These are phyloP conservation scores for Calamus simplicifolius DNA, from an alignment of 176 grass and related monocot genomes.

Conservation along the genomic window DNA sequence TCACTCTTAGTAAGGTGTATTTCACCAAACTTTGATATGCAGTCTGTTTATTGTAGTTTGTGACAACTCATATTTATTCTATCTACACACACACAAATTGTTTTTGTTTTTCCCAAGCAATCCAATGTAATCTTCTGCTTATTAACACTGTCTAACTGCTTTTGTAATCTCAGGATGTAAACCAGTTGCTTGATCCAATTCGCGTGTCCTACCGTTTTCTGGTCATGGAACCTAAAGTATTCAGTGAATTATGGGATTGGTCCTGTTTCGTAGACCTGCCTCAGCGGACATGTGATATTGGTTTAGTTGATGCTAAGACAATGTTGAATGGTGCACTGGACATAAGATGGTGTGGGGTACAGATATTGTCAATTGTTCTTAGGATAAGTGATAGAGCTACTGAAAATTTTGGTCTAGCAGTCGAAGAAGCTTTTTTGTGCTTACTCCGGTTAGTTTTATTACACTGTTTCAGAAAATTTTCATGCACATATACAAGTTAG, in stretches of 20 bases:
- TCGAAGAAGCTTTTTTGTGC: slow-evolving; percentile 63
- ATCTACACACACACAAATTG: no score
- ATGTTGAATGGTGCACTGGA: slow-evolving; percentile 31
- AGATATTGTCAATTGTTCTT: slow-evolving; percentile 62
- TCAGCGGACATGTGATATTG: slow-evolving; percentile 34
- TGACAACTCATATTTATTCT: no score
- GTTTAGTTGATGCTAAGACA: slow-evolving; percentile 24
- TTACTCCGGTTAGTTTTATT: slow-evolving; percentile 50
- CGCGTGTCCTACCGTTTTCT: slow-evolving; percentile 74
- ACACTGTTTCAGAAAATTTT: slow-evolving; percentile 1
- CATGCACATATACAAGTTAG: no score
- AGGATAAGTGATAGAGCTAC: slow-evolving; percentile 58
- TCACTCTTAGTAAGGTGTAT: no score
- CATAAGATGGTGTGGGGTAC: slow-evolving; percentile 70
- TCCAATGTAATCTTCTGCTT: no score
- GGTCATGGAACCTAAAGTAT: slow-evolving; percentile 56
- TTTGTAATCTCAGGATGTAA: slow-evolving; percentile 52
- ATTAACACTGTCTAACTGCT: background rate
- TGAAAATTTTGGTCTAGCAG: slow-evolving; percentile 59
- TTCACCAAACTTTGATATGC: no score
- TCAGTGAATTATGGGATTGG: slow-evolving; percentile 80
- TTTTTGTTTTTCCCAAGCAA: background rate
- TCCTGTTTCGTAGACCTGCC: slow-evolving; percentile 74
- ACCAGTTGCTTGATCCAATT: slow-evolving; percentile 42
- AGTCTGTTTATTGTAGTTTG: no score